phyloP scores from a whole-genome alignment of 106 monocot species.

The Gastrodia elata region DNA sequence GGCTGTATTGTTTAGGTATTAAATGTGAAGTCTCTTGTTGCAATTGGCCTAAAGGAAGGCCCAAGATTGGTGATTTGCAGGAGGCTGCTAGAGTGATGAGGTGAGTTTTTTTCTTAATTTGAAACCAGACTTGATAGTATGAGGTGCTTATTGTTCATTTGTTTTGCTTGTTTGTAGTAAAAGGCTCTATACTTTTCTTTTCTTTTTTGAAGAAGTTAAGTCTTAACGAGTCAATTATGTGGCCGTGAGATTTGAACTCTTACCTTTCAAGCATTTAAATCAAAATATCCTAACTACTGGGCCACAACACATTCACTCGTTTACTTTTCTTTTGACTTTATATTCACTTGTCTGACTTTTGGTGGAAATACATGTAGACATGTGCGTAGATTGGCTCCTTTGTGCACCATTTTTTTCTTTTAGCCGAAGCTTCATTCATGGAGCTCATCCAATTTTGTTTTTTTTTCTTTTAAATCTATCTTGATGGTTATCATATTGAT shows the following conservation, averaged over 20 bases:
- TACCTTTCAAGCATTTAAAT: too few relatives aligned
- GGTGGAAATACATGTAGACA: background rate
- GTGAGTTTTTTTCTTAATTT: conserved; percentile 22
- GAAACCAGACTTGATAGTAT: background rate
- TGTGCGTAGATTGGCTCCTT: background rate
- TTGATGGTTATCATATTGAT: background rate
- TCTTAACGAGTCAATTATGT: too few relatives aligned
- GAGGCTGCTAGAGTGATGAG: conserved; percentile 87
- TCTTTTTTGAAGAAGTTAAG: too few relatives aligned
- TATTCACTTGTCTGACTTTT: background rate
- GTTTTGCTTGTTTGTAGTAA: background rate
- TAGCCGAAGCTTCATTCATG: background rate
- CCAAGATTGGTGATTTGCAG: conserved; percentile 72
- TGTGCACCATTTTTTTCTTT: background rate
- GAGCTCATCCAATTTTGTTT: background rate
- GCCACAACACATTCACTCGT: too few relatives aligned
- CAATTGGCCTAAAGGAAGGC: conserved; percentile 62
- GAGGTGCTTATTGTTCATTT: background rate
- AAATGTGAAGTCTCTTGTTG: conserved; percentile 64
- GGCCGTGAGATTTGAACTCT: too few relatives aligned
- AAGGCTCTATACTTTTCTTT: too few relatives aligned
- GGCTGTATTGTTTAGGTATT: conserved; percentile 41
- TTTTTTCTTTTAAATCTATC: background rate
- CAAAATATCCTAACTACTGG: too few relatives aligned
- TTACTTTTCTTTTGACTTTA: background rate